Evolutionary conservation across 1,284 basidiomycete genomes (phyloP), one percentile per base, ranked within the genome.

Genomic region (Sporisorium scitamineum): DNA sequence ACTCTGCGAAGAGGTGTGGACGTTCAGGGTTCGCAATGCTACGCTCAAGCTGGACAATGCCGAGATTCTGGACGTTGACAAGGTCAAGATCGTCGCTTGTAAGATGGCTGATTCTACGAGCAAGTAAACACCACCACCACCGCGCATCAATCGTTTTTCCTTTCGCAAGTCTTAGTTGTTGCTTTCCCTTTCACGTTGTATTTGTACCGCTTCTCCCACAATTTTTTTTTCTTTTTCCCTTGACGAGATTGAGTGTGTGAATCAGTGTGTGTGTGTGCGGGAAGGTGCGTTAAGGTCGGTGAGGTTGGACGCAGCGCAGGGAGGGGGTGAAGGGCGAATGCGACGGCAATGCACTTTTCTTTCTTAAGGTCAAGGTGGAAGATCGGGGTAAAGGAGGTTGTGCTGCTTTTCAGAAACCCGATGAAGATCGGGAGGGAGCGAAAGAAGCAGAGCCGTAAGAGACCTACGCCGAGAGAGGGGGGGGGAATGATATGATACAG

Each of bases 1-100:
- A 20, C 70, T 78, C 18, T 85, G 84, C 65, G 82, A 85, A 58
- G 84, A 85, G 54, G 84, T 85, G 34, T 85, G 84, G 84, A 84
- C 82, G 5, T 85, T 84, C 66, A 72, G 80, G 6, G 80, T 84
- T 10, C 80, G 81, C 34, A 78, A 84, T 47, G 82, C 80, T 1
- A 76, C 80, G 44, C 64, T 85, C 47, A 85, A 84, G 62, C 60
- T 85, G n/a, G 84, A 85, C 65, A 84, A 82, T 53, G 65, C 79
- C 32, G 82, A 85, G 24, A 69, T 78, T 39, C 41, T 84, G 18
- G 68, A 76, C 16, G 82, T 84, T 2, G 80, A 83, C 48, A 80
- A 78, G 55, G 79, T 76, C 65, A 80, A 81, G 52, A 84, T 85
- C 51, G 82, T 85, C n/a, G 82, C 83, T n/a, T 84, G 84, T 71